Percentiles rank a stretch among this genome's conserved stretches.
phyloP scores from a whole-genome alignment of 208 protist species.

The Acanthamoeba triangularis region DNA sequence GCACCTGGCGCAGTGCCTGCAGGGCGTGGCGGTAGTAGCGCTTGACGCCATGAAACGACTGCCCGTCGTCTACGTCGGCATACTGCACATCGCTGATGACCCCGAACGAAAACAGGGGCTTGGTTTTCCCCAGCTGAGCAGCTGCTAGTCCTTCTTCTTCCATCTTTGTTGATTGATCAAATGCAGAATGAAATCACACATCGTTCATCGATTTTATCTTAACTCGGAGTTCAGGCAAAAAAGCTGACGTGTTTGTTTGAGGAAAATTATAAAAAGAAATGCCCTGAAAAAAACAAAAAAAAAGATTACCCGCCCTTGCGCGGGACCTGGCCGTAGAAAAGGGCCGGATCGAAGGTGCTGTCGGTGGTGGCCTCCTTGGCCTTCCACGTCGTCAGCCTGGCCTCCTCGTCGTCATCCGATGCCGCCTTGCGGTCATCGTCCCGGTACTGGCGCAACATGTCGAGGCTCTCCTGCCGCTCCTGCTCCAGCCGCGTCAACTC shows the following conservation, averaged over 20 bases:
- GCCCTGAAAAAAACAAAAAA: neutral
- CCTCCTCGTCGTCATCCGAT: neutral
- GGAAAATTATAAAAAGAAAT: no score
- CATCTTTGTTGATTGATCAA: neutral
- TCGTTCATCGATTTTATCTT: no score
- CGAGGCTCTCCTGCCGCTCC: neutral
- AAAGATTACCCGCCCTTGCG: neutral
- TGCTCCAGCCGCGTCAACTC: neutral
- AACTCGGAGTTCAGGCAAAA: no score
- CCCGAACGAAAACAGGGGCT: neutral
- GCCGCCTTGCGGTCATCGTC: neutral
- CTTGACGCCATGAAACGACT: neutral
- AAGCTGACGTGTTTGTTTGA: no score
- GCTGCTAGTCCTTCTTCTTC: neutral
- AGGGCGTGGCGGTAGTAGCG: conserved; percentile 21
- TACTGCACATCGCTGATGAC: conserved; percentile 20
- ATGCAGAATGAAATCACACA: no score
- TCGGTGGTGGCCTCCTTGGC: neutral
- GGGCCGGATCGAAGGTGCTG: neutral
- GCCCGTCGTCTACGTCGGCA: neutral
- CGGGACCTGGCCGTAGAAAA: neutral
- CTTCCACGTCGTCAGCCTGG: neutral
- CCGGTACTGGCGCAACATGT: neutral
- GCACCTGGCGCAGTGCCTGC: neutral
- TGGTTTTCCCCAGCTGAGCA: no score